Percentiles rank a stretch among this genome's conserved stretches.
phyloP scores from a whole-genome alignment of 768 basidiomycete genomes.

The Chalciporus pseudorubinellus region DNA sequence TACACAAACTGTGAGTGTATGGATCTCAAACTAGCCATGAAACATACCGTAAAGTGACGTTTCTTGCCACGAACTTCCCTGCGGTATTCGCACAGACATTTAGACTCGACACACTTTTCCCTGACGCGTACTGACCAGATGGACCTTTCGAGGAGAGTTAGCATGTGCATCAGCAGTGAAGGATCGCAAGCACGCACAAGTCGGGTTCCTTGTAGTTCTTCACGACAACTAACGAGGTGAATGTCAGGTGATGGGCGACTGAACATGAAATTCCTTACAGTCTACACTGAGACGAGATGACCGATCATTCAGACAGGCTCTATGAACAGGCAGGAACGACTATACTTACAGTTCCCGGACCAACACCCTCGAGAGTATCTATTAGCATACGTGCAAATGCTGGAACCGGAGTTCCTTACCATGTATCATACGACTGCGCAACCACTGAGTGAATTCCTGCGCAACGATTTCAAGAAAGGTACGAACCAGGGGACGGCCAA shows the following conservation, averaged over 20 bases:
- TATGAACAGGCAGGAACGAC: slow-evolving; percentile 9
- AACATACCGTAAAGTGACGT: slow-evolving; percentile 77
- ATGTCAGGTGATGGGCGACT: neutral
- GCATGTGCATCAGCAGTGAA: slow-evolving; percentile 3
- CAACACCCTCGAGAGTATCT: slow-evolving; percentile 47
- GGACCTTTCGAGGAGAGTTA: slow-evolving; percentile 45
- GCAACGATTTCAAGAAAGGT: neutral
- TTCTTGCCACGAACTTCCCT: slow-evolving; percentile 91
- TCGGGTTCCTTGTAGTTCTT: slow-evolving; percentile 72
- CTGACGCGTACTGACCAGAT: slow-evolving; percentile 64
- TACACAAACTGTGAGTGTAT: slow-evolving; percentile 24
- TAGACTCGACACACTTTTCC: slow-evolving; percentile 23
- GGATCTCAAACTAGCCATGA: neutral
- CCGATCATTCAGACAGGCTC: neutral
- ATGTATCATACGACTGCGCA: slow-evolving; percentile 55
- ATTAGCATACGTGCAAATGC: slow-evolving; percentile 4
- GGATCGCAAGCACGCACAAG: slow-evolving; percentile 49
- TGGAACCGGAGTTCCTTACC: slow-evolving; percentile 33
- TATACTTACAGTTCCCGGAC: slow-evolving; percentile 78
- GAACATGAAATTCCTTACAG: slow-evolving; percentile 43
- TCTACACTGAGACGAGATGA: slow-evolving; percentile 51
- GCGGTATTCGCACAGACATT: slow-evolving; percentile 22
- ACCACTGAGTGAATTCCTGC: slow-evolving; percentile 1
- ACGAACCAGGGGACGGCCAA: slow-evolving; percentile 72
- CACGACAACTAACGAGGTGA: slow-evolving; percentile 57